A percentile compares a stretch with the other conserved stretches of the same genome.
phyloP scores from a whole-genome alignment of 495 filamentous ascomycete species.

The Aspergillus carlsbadensis region DNA sequence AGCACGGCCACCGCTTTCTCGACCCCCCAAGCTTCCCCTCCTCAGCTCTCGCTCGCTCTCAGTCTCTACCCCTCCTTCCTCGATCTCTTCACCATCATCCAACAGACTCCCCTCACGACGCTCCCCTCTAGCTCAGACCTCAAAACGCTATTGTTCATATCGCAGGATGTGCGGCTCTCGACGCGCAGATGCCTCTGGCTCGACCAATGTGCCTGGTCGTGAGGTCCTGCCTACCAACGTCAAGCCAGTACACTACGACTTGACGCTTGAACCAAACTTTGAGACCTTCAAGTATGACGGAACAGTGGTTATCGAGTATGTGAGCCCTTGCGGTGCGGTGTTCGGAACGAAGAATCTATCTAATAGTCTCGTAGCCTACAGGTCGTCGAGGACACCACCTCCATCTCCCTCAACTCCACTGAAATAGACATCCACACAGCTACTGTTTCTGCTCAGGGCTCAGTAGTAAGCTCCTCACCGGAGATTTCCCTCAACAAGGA shows the following conservation, averaged over 20 bases:
- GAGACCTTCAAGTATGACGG: conserved; percentile 63
- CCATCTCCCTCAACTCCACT: conserved; percentile 82
- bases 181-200: conserved; percentile 41
- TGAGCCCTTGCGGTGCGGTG: background rate
- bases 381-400: conserved; percentile 79
- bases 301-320: conserved; percentile 63
- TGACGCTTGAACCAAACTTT: conserved; percentile 67
- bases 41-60: conserved; percentile 31
- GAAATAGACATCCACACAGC: conserved; percentile 83
- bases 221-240: conserved; percentile 68
- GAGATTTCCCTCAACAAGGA: conserved; percentile 57
- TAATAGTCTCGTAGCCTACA: conserved; percentile 55
- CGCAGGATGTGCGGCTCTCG: conserved; percentile 51
- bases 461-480: conserved; percentile 50
- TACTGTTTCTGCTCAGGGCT: conserved; percentile 52
- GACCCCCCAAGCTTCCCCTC: conserved; percentile 31
- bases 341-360: background rate
- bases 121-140: conserved; percentile 34
- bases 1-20: conserved; percentile 43
- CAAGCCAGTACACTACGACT: conserved; percentile 64
- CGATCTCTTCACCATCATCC: conserved; percentile 21
- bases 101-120: conserved; percentile 14
- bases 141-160: conserved; percentile 49
- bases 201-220: conserved; percentile 54
- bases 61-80: conserved; percentile 26